These are phyloP conservation scores for Tylopilus balloui DNA, from an alignment of 768 basidiomycete species.

Conservation along the genomic window DNA sequence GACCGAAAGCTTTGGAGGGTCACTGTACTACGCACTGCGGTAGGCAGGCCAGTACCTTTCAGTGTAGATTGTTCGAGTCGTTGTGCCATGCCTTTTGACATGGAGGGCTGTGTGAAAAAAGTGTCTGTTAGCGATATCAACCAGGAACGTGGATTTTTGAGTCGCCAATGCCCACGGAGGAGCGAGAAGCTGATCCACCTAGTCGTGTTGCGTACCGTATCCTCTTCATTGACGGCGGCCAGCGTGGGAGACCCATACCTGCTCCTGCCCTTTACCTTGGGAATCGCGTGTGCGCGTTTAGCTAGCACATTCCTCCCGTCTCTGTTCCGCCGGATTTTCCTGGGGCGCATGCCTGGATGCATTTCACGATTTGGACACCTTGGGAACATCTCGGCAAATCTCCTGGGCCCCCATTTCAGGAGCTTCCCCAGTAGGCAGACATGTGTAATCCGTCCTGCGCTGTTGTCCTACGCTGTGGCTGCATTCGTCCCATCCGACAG, in stretches of 20 bases:
- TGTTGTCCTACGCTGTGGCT: conserved; percentile 1
- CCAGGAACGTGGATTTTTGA: conserved; percentile 12
- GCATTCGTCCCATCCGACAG: not conserved
- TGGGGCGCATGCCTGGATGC: conserved; percentile 2
- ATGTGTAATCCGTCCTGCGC: not conserved
- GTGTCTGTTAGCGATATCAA: not conserved
- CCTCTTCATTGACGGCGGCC: not conserved
- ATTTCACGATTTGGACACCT: conserved; percentile 17
- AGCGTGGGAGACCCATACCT: conserved; percentile 12
- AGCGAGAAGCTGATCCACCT: conserved; percentile 10
- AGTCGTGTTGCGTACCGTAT: conserved; percentile 2
- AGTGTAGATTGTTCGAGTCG: not conserved
- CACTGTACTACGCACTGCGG: no score
- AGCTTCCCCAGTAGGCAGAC: not conserved
- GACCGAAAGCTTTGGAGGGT: not conserved
- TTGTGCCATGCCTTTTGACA: no score
- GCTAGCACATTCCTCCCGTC: not conserved
- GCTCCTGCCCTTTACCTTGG: conserved; percentile 4
- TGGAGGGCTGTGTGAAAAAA: not conserved
- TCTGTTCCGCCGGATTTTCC: conserved; percentile 26
- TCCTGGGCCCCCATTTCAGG: not conserved
- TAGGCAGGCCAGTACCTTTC: no score
- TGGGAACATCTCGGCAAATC: conserved; percentile 28
- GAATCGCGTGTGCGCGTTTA: conserved; percentile 11
- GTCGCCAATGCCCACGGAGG: conserved; percentile 5